phyloP scores from a whole-genome alignment of 495 filamentous ascomycete genomes.

The Neurospora sp. region DNA sequence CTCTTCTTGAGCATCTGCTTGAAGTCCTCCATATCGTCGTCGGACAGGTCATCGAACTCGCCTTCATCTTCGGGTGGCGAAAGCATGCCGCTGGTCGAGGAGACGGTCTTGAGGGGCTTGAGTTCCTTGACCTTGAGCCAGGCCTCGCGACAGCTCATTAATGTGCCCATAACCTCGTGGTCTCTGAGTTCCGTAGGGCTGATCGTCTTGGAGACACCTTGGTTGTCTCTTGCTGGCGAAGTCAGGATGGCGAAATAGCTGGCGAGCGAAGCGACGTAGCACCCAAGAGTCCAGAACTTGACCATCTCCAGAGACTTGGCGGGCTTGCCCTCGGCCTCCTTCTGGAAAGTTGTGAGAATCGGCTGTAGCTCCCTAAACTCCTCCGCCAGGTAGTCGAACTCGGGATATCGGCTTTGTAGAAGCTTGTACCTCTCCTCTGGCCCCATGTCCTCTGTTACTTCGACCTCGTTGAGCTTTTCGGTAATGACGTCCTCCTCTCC shows the following conservation, averaged over 20 bases:
- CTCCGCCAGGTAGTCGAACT: conserved; percentile 76
- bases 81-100: conserved; percentile 15
- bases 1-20: conserved; percentile 14
- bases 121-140: conserved; percentile 69
- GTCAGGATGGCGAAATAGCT: conserved; percentile 92
- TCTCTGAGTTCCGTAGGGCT: conserved; percentile 65
- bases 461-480: conserved; percentile 72
- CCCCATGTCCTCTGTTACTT: conserved; percentile 70
- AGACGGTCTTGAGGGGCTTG: conserved; percentile 17
- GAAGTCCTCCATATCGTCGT: conserved; percentile 19
- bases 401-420: conserved; percentile 72
- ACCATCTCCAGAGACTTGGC: conserved; percentile 48
- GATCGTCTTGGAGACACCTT: conserved; percentile 43
- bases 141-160: conserved; percentile 68
- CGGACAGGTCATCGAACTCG: neutral
- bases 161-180: conserved; percentile 77
- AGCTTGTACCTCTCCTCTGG: conserved; percentile 66
- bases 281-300: conserved; percentile 64
- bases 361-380: conserved; percentile 68
- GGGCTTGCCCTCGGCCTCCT: conserved; percentile 43
- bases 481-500: conserved; percentile 52
- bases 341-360: conserved; percentile 45
- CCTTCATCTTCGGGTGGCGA: conserved; percentile 27
- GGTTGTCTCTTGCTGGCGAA: conserved; percentile 52
- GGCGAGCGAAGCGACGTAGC: conserved; percentile 74